Evolutionary conservation across 2,329 filamentous ascomycete genomes (phyloP).

Genomic region (Aspergillus sp.): DNA sequence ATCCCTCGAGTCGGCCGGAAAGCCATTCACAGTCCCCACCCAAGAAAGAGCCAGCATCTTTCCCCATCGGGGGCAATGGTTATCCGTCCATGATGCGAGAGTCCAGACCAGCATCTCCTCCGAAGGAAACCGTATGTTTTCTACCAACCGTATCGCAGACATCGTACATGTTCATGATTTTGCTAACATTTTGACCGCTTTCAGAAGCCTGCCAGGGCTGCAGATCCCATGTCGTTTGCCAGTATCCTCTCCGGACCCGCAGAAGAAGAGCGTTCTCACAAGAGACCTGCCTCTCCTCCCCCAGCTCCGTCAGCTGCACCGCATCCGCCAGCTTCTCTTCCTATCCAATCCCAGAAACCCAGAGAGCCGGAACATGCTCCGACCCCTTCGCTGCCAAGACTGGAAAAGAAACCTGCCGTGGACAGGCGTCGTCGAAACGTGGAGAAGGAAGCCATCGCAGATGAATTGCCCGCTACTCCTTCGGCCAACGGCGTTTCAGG

Average conservation of each 20-base stretch:
- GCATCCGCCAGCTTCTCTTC: slow-evolving; percentile 14
- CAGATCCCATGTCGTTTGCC: slow-evolving; percentile 91
- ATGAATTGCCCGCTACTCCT: slow-evolving; percentile 11
- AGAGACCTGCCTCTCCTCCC: slow-evolving; percentile 43
- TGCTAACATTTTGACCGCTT: slow-evolving; percentile 4
- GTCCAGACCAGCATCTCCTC: slow-evolving; percentile 29
- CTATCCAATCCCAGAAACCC: slow-evolving; percentile 12
- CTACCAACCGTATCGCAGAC: background rate
- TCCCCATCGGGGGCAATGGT: slow-evolving; percentile 25
- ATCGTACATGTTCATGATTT: background rate
- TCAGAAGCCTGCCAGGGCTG: slow-evolving; percentile 67
- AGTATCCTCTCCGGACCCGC: slow-evolving; percentile 84
- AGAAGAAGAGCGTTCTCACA: slow-evolving; percentile 51
- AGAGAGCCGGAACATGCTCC: slow-evolving; percentile 21
- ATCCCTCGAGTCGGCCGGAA: slow-evolving; percentile 33
- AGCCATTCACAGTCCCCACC: slow-evolving; percentile 38
- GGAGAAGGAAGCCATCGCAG: slow-evolving; percentile 15
- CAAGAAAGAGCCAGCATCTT: slow-evolving; percentile 33
- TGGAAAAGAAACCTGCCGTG: slow-evolving; percentile 21
- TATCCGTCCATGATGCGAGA: slow-evolving; percentile 24
- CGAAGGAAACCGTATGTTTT: slow-evolving; percentile 37
- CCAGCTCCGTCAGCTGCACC: slow-evolving; percentile 20
- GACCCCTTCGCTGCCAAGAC: slow-evolving; percentile 20
- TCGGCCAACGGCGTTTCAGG: slow-evolving; percentile 20
- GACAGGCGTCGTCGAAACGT: slow-evolving; percentile 22